Evolutionary conservation across 148 eudicot species (phyloP), one percentile per base, ranked within the genome.

Genomic region (Pouteria glomerata): DNA sequence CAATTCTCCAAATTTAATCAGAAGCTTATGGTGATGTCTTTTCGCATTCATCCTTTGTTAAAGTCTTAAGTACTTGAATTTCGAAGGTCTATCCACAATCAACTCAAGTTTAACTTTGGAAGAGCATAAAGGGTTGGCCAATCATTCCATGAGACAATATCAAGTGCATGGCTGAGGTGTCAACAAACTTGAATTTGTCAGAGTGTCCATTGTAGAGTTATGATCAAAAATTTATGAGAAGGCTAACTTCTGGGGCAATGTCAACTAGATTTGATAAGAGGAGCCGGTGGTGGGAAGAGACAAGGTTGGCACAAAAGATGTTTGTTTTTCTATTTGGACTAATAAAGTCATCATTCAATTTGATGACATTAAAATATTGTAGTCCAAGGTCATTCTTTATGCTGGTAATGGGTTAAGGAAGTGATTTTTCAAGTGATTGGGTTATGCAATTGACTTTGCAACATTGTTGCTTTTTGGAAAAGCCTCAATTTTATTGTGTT

Each of bases 111-210:
- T 74, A 37, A 35, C 78, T 63, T 78, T 86, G 45, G 81, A 52
- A 41, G 76, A 71, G 10, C 82, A 89, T 45, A 85, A 75, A 19
- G 76, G 77, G 11, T 62, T 60, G 8, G 90, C 97, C 66, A 95
- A 75, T 47, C 63, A 37, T 30, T 58, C 91, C 90, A 90, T 96
- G 89, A 1, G 86, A 89, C 93, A 71, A 95, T 96, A 80, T 95
- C 97, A 63, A 95, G 94, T 0, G 96, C 92, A 73, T 86, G 97
- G 4, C 97, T 97, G 99, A 95, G 27, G 99, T 95, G 79, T 91
- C 90, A 47, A 95, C 89, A 15, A 72, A 81, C 82, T 85, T 89
- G 71, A 91, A 91, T 47, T 78, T 89, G 21, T 88, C 89, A 8
- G 99, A 90, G 67, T 89, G 75, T 31, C 87, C 87, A 41, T 88